Percentiles rank a stretch among this genome's conserved stretches.
Evolutionary conservation across 139 green algal genomes (phyloP).

Genomic region (Chlamydomonas eustigma): DNA sequence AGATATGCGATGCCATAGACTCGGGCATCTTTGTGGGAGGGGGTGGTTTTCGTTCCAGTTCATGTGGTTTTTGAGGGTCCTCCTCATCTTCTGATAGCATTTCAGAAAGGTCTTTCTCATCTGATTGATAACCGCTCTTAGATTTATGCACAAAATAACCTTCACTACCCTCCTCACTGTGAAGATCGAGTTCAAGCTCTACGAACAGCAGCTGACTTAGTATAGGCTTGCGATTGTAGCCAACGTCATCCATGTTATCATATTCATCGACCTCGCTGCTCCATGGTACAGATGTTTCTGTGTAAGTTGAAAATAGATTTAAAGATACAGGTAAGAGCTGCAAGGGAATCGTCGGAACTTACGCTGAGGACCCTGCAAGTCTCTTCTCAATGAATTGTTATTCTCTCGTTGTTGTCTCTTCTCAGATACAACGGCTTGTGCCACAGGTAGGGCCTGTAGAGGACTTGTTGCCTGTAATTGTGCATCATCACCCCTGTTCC

Average conservation of each 20-base stretch:
- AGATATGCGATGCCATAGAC: not conserved
- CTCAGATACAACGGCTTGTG: no score
- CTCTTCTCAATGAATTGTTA: no score
- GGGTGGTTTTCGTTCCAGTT: not conserved
- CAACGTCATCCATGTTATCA: conserved; percentile 61
- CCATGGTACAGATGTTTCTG: conserved; percentile 21
- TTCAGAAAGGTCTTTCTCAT: conserved; percentile 23
- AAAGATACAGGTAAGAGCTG: not conserved
- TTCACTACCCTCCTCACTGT: conserved; percentile 32
- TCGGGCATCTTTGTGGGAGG: conserved; percentile 2
- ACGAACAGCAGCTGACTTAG: conserved; percentile 48
- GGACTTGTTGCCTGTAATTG: no score
- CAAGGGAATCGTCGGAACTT: no score
- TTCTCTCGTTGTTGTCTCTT: no score
- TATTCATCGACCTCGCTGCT: conserved; percentile 65
- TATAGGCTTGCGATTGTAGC: conserved; percentile 52
- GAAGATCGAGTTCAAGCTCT: conserved; percentile 45
- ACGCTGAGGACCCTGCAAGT: no score
- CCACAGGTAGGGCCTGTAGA: no score
- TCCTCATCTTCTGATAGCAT: conserved; percentile 4
- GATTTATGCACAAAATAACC: conserved; percentile 19
- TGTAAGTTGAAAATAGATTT: not conserved
- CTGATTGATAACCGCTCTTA: conserved; percentile 6
- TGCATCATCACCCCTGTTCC: no score
- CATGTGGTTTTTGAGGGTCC: conserved; percentile 1